phyloP scores from a whole-genome alignment of 2,329 filamentous ascomycete genomes.

The Chlorencoelia australis region DNA sequence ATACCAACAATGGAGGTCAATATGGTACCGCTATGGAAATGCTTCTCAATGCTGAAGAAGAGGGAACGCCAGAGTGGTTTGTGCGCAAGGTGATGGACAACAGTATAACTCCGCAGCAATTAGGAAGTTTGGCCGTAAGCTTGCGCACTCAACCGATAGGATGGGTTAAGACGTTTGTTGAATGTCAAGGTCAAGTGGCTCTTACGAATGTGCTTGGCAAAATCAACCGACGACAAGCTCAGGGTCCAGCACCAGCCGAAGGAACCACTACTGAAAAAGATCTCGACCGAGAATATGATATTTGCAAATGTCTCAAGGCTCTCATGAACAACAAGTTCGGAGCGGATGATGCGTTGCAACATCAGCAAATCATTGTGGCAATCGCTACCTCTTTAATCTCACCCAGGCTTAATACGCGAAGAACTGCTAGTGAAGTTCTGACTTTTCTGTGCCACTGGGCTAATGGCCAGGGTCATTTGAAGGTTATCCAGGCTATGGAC shows the following conservation, averaged over 20 bases:
- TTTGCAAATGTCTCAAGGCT: constrained; percentile 93
- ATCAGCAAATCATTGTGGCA: constrained; percentile 83
- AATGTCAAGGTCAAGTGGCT: constrained; percentile 93
- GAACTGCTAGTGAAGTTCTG: constrained; percentile 89
- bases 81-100: constrained; percentile 96
- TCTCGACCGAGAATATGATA: constrained; percentile 76
- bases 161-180: constrained; percentile 94
- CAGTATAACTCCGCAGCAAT: constrained; percentile 78
- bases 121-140: constrained; percentile 90
- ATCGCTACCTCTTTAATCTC: constrained; percentile 81
- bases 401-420: constrained; percentile 79
- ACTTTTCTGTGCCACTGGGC: constrained; percentile 96
- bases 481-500: constrained; percentile 89
- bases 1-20: constrained; percentile 59
- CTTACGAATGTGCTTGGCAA: constrained; percentile 89
- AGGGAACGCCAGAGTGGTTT: constrained; percentile 96
- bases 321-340: constrained; percentile 99
- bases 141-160: constrained; percentile 91
- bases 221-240: constrained; percentile 82
- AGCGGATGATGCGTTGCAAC: constrained; percentile 84
- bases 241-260: constrained; percentile 43
- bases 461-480: constrained; percentile 77
- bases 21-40: constrained; percentile 59
- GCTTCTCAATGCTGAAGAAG: constrained; percentile 75
- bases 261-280: constrained; percentile 52